Evolutionary conservation across 768 basidiomycete species (phyloP).

Genomic region (Tulasnella sp.): DNA sequence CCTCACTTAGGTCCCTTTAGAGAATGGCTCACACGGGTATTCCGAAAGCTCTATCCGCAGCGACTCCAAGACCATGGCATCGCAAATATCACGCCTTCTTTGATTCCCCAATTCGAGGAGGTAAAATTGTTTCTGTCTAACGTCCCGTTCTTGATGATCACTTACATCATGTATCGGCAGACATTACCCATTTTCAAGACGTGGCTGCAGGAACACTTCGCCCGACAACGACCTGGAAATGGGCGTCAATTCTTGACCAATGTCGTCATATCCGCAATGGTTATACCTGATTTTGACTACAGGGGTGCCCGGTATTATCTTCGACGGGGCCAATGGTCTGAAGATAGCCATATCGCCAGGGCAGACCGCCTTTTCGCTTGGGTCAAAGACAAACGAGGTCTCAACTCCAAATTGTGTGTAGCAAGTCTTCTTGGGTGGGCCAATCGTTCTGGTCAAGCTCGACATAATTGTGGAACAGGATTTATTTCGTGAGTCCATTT

Average conservation of each 20-base stretch:
- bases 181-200: background rate
- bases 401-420: background rate
- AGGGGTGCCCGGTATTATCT: background rate
- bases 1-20: background rate
- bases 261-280: background rate
- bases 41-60: background rate
- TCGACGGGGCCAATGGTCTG: background rate
- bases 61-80: background rate
- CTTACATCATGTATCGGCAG: background rate
- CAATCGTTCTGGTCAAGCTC: background rate
- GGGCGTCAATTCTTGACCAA: background rate
- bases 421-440: background rate
- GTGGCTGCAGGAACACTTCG: conserved; percentile 3
- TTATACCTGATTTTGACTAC: background rate
- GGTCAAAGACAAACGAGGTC: background rate
- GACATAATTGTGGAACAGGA: background rate
- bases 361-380: background rate
- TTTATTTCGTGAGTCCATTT: background rate
- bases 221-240: background rate
- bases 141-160: background rate
- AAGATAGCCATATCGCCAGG: background rate
- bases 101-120: background rate
- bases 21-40: conserved; percentile 1
- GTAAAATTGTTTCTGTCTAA: background rate
- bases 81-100: background rate